phyloP scores from a whole-genome alignment of 1,139 yeast species.

The Sugiyamaella grinbergsii region DNA sequence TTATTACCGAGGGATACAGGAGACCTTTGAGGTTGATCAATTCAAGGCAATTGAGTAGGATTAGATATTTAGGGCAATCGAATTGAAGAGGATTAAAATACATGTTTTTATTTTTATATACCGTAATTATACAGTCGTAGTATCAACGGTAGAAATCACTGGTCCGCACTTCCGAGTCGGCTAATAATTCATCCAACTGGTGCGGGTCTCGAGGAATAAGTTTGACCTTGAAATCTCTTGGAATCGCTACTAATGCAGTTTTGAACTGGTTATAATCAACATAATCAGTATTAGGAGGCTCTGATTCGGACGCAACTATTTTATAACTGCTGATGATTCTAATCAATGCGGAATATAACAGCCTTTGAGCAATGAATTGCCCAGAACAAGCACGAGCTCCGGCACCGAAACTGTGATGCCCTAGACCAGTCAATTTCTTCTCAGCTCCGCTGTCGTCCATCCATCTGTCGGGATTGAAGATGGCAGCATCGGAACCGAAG shows the following conservation, averaged over 20 bases:
- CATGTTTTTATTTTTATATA: neutral
- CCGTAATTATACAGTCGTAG: neutral
- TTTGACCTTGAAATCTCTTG: slow-evolving; percentile 34
- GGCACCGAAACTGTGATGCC: slow-evolving; percentile 62
- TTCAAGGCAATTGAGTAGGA: too few relatives aligned
- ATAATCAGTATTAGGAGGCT: slow-evolving; percentile 31
- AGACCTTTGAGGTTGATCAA: too few relatives aligned
- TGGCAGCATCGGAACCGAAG: slow-evolving; percentile 49
- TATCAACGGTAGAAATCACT: slow-evolving; percentile 26
- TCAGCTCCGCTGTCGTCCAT: slow-evolving; percentile 42
- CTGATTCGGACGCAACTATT: slow-evolving; percentile 30
- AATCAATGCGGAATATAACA: slow-evolving; percentile 51
- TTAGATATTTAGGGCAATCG: too few relatives aligned
- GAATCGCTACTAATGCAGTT: slow-evolving; percentile 35
- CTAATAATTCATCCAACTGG: slow-evolving; percentile 25
- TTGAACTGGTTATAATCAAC: slow-evolving; percentile 35
- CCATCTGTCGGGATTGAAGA: slow-evolving; percentile 61
- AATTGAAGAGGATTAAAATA: too few relatives aligned
- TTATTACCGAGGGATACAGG: too few relatives aligned
- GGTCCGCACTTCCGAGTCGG: slow-evolving; percentile 29
- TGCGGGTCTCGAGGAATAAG: slow-evolving; percentile 31
- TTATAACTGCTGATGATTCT: slow-evolving; percentile 40
- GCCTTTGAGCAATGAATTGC: slow-evolving; percentile 56
- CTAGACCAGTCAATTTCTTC: slow-evolving; percentile 33
- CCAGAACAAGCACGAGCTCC: slow-evolving; percentile 71